phyloP scores from a whole-genome alignment of 805 yeast species.

The Wickerhamomyces ciferrii region DNA sequence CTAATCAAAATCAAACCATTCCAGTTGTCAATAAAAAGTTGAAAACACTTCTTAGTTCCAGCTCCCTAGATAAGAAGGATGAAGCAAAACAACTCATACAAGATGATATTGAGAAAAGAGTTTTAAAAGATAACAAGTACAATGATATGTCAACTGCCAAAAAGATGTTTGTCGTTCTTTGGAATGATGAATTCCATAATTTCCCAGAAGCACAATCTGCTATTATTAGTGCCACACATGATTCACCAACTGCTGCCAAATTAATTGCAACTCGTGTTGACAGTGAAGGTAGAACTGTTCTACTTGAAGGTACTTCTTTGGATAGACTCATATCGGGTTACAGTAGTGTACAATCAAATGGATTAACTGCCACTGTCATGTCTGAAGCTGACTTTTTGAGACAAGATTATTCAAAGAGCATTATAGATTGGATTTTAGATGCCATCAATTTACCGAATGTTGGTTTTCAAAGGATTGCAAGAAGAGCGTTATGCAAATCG shows the following conservation, averaged over 20 bases:
- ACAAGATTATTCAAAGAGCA: constrained; percentile 38
- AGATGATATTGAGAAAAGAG: constrained; percentile 3
- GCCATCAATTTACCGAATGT: constrained; percentile 32
- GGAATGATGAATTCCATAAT: constrained; percentile 77
- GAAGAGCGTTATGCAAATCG: constrained; percentile 37
- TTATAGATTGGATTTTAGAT: constrained; percentile 47
- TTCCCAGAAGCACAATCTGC: constrained; percentile 48
- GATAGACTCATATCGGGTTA: constrained; percentile 26
- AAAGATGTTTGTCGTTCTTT: constrained; percentile 44
- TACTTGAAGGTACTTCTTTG: constrained; percentile 30
- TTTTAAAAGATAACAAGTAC: constrained; percentile 2
- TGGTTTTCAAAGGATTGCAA: constrained; percentile 32
- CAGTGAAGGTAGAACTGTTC: constrained; percentile 41
- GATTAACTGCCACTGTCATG: constrained; percentile 51
- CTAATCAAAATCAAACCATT: constrained; percentile 29
- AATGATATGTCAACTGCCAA: not conserved
- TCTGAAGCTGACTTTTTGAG: constrained; percentile 45
- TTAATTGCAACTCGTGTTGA: constrained; percentile 41
- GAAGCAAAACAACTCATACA: not conserved
- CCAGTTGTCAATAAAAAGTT: constrained; percentile 26
- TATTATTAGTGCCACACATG: constrained; percentile 30
- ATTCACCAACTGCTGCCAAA: constrained; percentile 24
- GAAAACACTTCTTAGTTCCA: not conserved
- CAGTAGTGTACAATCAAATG: constrained; percentile 36
- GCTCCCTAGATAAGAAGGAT: not conserved